phyloP scores from a whole-genome alignment of 106 monocot genomes.

The Phalaenopsis aphrodite region DNA sequence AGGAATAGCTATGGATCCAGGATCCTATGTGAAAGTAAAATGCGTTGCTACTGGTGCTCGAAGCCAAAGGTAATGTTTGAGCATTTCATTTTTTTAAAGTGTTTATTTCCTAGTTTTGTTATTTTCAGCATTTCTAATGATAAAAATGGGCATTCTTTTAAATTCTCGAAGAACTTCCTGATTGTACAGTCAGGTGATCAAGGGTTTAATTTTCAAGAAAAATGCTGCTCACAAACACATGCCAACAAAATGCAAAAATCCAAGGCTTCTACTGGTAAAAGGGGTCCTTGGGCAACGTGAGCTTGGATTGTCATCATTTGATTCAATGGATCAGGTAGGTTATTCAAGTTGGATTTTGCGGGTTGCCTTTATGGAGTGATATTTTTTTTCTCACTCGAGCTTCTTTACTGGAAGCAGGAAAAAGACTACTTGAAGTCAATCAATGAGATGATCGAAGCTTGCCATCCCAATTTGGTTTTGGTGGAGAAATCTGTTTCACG shows the following conservation, averaged over 20 bases:
- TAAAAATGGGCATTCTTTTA: not conserved
- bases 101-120: not conserved
- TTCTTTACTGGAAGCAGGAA: conserved; percentile 37
- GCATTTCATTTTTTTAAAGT: not conserved
- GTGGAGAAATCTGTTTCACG: conserved; percentile 93
- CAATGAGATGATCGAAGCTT: conserved; percentile 57
- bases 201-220: conserved; percentile 93
- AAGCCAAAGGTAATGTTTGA: conserved; percentile 53
- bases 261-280: conserved; percentile 68
- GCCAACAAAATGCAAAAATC: conserved; percentile 71
- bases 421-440: conserved; percentile 51
- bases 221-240: conserved; percentile 96
- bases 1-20: conserved; percentile 95
- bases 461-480: conserved; percentile 85
- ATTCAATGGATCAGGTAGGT: conserved; percentile 66
- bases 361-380: conserved; percentile 3
- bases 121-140: not conserved
- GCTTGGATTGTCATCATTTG: conserved; percentile 76
- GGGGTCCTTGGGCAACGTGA: conserved; percentile 70
- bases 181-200: conserved; percentile 74
- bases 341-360: not conserved
- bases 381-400: not conserved
- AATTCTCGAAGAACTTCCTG: not conserved
- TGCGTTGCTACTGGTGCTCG: conserved; percentile 71
- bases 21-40: conserved; percentile 84